These are phyloP conservation scores for Vachellia collinsii DNA, from an alignment of 306 rosid genomes.

Conservation along the genomic window DNA sequence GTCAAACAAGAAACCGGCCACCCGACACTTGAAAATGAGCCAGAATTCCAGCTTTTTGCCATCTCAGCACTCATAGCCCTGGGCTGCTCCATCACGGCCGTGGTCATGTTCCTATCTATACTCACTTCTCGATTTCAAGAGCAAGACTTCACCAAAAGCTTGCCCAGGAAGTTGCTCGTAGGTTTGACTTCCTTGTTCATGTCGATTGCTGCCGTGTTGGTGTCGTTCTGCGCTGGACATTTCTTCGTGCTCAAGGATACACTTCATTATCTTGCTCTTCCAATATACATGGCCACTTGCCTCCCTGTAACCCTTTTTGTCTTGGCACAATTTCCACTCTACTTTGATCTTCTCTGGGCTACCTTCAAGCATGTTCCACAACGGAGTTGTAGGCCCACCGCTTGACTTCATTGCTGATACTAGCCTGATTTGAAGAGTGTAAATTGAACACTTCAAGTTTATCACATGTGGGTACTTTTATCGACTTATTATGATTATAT, in stretches of 20 bases:
- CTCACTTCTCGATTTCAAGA: slow-evolving; percentile 1
- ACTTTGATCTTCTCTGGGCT: background rate
- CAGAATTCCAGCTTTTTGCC: background rate
- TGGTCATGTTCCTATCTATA: background rate
- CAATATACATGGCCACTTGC: background rate
- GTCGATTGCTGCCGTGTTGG: background rate
- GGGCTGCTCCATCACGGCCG: background rate
- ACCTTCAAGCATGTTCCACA: background rate
- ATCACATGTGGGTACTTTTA: background rate
- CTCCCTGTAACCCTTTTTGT: background rate
- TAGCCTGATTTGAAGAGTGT: too few relatives aligned
- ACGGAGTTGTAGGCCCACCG: background rate
- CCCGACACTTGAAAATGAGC: background rate
- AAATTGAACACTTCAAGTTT: background rate
- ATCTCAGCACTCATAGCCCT: background rate
- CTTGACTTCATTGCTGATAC: background rate
- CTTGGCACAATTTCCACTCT: background rate
- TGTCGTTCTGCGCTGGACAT: background rate
- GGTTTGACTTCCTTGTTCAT: background rate
- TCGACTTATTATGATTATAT: background rate
- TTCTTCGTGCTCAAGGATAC: background rate
- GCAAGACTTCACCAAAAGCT: background rate
- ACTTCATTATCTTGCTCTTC: background rate
- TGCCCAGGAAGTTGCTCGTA: background rate
- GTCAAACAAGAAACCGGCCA: background rate